These are phyloP conservation scores for Neoscytalidium dimidiatum DNA, from an alignment of 2,329 filamentous ascomycete species.

Conservation along the genomic window DNA sequence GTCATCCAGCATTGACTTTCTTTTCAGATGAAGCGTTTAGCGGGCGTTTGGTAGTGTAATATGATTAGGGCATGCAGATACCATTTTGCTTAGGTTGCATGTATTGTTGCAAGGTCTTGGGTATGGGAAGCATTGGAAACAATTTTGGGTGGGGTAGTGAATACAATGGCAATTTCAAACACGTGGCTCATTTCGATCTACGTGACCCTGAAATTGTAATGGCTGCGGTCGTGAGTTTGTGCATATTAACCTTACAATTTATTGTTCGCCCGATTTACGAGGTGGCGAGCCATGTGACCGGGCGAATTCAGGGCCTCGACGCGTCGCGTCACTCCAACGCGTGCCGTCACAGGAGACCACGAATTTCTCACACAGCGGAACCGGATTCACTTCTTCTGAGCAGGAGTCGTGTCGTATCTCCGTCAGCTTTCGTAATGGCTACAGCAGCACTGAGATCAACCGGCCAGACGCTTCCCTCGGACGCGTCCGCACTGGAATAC, in stretches of 20 bases:
- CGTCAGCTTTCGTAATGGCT: neutral
- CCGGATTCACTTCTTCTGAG: neutral
- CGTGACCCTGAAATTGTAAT: neutral
- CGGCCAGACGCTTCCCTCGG: constrained; percentile 16
- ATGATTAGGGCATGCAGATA: neutral
- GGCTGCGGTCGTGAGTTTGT: neutral
- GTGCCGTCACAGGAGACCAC: no score
- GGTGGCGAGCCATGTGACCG: neutral
- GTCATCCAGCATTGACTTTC: neutral
- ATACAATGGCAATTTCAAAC: neutral
- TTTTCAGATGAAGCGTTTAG: neutral
- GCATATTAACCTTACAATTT: neutral
- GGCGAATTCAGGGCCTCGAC: neutral
- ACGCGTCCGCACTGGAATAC: constrained; percentile 48
- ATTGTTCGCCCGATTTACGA: neutral
- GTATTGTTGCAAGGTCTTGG: neutral
- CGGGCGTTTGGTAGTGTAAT: constrained; percentile 1
- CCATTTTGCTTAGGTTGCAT: constrained; percentile 1
- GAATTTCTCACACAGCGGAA: no score
- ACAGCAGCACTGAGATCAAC: neutral
- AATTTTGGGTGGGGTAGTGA: neutral
- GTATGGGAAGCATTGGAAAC: neutral
- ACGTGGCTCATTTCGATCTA: neutral
- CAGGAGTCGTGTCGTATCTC: neutral
- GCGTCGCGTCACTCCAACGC: neutral